Evolutionary conservation across 73 alveolate genomes (phyloP).

Genomic region (Urostyla sp.): DNA sequence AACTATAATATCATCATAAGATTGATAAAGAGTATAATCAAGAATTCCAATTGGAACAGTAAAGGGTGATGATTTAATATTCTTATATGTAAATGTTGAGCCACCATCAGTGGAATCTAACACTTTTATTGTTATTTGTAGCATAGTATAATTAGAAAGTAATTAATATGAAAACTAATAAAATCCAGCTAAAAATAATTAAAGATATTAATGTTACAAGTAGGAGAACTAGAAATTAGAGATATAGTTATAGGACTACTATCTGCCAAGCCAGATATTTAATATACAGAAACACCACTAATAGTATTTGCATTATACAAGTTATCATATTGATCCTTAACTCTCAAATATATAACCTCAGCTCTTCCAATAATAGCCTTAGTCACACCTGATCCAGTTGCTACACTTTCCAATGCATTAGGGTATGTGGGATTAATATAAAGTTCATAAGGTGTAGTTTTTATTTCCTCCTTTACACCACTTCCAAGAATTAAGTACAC

Average conservation of each 20-base stretch:
- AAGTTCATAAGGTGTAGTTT: not conserved
- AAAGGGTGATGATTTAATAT: constrained; percentile 28
- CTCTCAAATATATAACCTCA: constrained; percentile 21
- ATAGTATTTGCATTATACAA: not conserved
- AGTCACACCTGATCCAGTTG: constrained; percentile 36
- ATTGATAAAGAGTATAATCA: constrained; percentile 34
- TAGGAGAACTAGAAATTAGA: not conserved
- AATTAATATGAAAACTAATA: constrained; percentile 1
- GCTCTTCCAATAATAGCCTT: constrained; percentile 42
- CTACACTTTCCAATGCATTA: not conserved
- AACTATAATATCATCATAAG: constrained; percentile 15
- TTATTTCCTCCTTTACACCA: constrained; percentile 1
- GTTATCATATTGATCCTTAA: constrained; percentile 42
- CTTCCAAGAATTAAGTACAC: not conserved
- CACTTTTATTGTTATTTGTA: not conserved
- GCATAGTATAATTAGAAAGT: not conserved
- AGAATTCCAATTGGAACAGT: constrained; percentile 24
- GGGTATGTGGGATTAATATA: constrained; percentile 23
- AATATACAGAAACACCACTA: not conserved
- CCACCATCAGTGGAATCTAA: constrained; percentile 21
- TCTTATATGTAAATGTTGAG: constrained; percentile 3
- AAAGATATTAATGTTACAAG: not conserved
- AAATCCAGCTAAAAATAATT: constrained; percentile 16
- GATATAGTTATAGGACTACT: not conserved
- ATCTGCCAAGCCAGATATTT: not conserved